Evolutionary conservation across 2,329 filamentous ascomycete species (phyloP), one percentile per base, ranked within the genome.

Genomic region (Botrytis paeoniae): DNA sequence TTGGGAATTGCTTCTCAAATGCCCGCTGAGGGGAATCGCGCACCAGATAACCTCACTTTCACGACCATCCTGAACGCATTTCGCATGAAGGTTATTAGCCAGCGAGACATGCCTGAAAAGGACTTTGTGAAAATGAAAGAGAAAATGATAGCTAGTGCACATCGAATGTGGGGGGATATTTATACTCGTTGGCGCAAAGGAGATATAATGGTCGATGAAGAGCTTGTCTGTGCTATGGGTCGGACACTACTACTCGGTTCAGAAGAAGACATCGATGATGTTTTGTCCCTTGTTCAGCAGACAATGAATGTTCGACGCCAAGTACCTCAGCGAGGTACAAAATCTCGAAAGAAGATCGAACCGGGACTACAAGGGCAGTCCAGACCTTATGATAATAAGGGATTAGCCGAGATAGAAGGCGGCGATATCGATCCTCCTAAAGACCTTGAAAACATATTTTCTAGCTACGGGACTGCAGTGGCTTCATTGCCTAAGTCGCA

Each of bases 51-150:
- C 76, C 78, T 88, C 71, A 98, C 95, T 0, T 99, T 94, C 80
- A 93, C 92, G 0, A 94, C 89, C 63, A 92, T 99, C 74, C 81
- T 99, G 69, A 92, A 94, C 78, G 93, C 92, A 4, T 86, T 98
- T 68, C 88, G 89, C 65, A 82, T 84, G 61, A 81, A 85, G 54
- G 81, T 83, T 18, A 80, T 80, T 77, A 39, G 41, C 37, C 72
- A 74, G 59, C 43, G 75, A 74, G 41, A 75, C 79, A 69, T 78
- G 79, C 74, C 77, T 78, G 79, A 75, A 16, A 73, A 77, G 70
- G 78, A 76, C 72, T 76, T 78, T 64, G 79, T 74, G 70, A 62
- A 74, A 79, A 85, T 73, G 78, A 63, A 80, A 35, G 80, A 82
- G 32, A 83, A 84, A 48, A 85, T 86, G 4, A 84, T 97, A 37